These are phyloP conservation scores for Leccinum huronense DNA, from an alignment of 1,284 basidiomycete species.

Conservation along the genomic window DNA sequence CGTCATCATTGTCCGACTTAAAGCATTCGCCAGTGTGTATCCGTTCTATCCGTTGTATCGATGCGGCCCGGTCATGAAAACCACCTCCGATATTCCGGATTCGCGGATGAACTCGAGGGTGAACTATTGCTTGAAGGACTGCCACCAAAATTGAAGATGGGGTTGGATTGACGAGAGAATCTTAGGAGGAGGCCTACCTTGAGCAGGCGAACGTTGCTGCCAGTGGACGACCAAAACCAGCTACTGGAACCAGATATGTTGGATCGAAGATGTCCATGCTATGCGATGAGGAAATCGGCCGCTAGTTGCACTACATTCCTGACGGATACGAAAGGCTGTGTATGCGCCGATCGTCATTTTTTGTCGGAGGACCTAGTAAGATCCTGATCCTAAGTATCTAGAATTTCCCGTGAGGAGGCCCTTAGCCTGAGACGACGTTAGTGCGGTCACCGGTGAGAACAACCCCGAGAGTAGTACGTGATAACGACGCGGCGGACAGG, in stretches of 20 bases:
- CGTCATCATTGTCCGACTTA: slow-evolving; percentile 38
- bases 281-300: slow-evolving; percentile 66
- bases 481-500: no score
- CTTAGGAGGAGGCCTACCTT: slow-evolving; percentile 46
- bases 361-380: slow-evolving; percentile 7
- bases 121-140: slow-evolving; percentile 72
- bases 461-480: no score
- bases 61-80: slow-evolving; percentile 65
- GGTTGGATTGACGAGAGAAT: not conserved
- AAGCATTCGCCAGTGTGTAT: slow-evolving; percentile 62
- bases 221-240: slow-evolving; percentile 70
- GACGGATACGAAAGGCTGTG: slow-evolving; percentile 74
- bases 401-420: no score
- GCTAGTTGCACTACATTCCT: slow-evolving; percentile 79
- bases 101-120: slow-evolving; percentile 54
- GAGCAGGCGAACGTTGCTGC: slow-evolving; percentile 68
- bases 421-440: no score
- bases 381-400: not conserved
- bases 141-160: slow-evolving; percentile 5
- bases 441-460: no score
- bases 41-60: slow-evolving; percentile 70
- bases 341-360: slow-evolving; percentile 1
- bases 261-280: slow-evolving; percentile 63
- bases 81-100: slow-evolving; percentile 47
- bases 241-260: slow-evolving; percentile 64